Evolutionary conservation across 306 rosid genomes (phyloP), one percentile per base, ranked within the genome.

Genomic region (Gleditsia sinensis): DNA sequence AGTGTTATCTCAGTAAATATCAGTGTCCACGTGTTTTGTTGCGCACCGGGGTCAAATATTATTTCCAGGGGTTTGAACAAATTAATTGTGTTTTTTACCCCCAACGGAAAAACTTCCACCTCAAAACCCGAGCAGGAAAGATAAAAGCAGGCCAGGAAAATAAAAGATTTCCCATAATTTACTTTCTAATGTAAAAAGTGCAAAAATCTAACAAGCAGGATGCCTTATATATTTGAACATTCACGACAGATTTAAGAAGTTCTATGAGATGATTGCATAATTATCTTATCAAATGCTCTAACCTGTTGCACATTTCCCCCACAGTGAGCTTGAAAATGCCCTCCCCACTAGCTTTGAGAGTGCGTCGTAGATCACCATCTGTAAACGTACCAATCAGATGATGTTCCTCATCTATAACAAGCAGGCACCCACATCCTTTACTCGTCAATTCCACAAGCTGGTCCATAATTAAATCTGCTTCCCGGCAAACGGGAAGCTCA

Each of bases 261-360:
- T 14, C 8, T 28, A 27, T 14, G 46, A 17, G 24, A 80, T 37
- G 49, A 58, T 37, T 17, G 37, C 16, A 71, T 39, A 51, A 51
- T 50, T 63, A 61, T 46, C 67, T 20, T 3, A 4, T 1, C 48
- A 61, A 33, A 61, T 61, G 45, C 46, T 59, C 32, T 71, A 80
- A 92, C 97, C 97, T 88, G 86, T 87, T 87, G 87, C 99, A 92
- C 97, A 92, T 92, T 86, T 87, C 70, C 11, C 97, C 98, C 23
- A 95, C 99, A 0, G 96, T 81, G 68, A 95, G 94, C 84, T 87
- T 88, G 83, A 92, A 95, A 75, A 95, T 95, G 75, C 84, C 99
- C 70, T 92, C 98, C 1, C 93, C 94, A 9, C 97, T 88, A 10
- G 95, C 98, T 83, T 85, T 90, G 58, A 95, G 99, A 30, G 98